Percentiles rank a stretch among this genome's conserved stretches.
phyloP scores from a whole-genome alignment of 2,329 filamentous ascomycete species.

The Falciphora oryzae region DNA sequence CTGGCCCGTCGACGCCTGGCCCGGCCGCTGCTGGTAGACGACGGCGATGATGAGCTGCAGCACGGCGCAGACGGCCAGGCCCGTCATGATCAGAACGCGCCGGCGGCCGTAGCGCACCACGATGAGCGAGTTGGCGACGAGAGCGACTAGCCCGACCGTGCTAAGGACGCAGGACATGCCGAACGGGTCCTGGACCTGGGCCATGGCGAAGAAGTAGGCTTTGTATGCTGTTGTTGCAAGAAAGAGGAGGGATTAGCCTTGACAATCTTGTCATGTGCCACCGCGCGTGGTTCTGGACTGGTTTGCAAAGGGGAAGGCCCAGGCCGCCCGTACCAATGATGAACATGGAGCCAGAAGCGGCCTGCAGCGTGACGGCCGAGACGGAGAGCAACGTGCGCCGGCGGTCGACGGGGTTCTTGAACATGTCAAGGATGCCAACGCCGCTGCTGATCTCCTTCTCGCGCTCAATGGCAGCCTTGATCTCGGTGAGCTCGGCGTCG shows the following conservation, averaged over 20 bases:
- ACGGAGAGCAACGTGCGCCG: conserved; percentile 32
- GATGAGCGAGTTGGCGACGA: conserved; percentile 41
- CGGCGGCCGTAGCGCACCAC: conserved; percentile 43
- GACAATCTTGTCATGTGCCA: not conserved
- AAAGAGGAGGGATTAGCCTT: conserved; percentile 19
- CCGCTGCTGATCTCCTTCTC: conserved; percentile 28
- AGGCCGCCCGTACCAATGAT: conserved; percentile 31
- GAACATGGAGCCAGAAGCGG: conserved; percentile 38
- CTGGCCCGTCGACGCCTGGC: conserved; percentile 26
- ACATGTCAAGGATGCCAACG: conserved; percentile 35
- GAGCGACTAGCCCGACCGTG: conserved; percentile 41
- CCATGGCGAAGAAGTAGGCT: conserved; percentile 52
- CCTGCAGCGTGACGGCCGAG: conserved; percentile 36
- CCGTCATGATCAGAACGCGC: conserved; percentile 40
- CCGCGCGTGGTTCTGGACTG: not conserved
- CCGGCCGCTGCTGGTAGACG: conserved; percentile 35
- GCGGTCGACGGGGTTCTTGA: conserved; percentile 18
- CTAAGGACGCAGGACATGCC: conserved; percentile 45
- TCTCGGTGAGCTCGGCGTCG: conserved; percentile 27
- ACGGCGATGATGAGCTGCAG: conserved; percentile 45
- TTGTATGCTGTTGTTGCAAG: conserved; percentile 28
- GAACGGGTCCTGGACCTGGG: conserved; percentile 41
- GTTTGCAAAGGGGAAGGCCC: too few relatives aligned
- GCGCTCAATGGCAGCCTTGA: conserved; percentile 27
- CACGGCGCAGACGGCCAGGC: conserved; percentile 40